Evolutionary conservation across 176 grass and related monocot species (phyloP), one percentile per base, ranked within the genome.

Genomic region (Alopecurus myosuroides): DNA sequence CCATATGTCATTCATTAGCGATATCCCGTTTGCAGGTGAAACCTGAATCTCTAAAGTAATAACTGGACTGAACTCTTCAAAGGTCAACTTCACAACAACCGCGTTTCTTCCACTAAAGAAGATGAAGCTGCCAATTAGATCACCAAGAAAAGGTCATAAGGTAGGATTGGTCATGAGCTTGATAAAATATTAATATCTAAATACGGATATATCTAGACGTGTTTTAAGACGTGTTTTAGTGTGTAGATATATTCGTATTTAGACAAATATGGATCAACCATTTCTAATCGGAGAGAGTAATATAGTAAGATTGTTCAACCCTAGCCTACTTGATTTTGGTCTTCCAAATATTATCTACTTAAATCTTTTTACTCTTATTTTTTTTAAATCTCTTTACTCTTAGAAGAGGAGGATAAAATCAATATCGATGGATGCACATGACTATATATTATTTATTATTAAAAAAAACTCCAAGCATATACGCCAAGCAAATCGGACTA

Each of bases 1-100:
- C 44, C 15, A 29, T 44, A 28, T 15, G 41, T 50, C 44, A 51
- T 37, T 77, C 1, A 61, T 73, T 53, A 66, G 15, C 55, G 73
- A 78, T 78, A 58, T 82, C 73, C 25, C 28, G 2, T 82, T 36
- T 44, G 44, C 40, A 77, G 55, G 77, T 77, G 42, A 12, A 40
- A 52, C 77, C 61, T 77, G 72, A 50, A 63, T 9, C 18, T 36
- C 25, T 40, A 33, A 70, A 71, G 4, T 73, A 45, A 85, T 18
- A 53, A 71, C 70, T 23, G 28, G 28, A 89, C 36, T 80, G 68
- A 80, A 85, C 11, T 5, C 75, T 86, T 79, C 84, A 83, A 82
- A 74, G 56, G 84, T 86, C 74, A 86, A 86, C 28, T 22, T 86
- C 79, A 39, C 65, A 86, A 53, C 29, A 86, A 79, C 55, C 62